phyloP scores from a whole-genome alignment of 1,284 basidiomycete genomes.

The Termitomyces sp. region DNA sequence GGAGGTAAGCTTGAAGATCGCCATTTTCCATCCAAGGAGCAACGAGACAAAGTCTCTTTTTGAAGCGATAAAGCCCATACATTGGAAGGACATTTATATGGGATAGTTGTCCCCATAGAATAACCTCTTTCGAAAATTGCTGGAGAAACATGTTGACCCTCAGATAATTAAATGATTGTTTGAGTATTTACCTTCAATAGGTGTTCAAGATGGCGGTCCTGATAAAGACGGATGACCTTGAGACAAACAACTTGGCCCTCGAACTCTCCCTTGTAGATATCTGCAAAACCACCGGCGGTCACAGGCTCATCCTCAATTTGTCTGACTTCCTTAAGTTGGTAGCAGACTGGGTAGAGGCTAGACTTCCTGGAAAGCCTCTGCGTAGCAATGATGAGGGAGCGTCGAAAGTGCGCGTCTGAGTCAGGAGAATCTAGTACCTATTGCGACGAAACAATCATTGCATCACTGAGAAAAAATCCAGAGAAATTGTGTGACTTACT shows the following conservation, averaged over 20 bases:
- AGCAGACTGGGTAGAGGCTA: neutral
- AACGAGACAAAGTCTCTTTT: neutral
- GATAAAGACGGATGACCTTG: slow-evolving; percentile 11
- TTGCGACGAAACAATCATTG: too few relatives aligned
- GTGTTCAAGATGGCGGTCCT: neutral
- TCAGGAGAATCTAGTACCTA: too few relatives aligned
- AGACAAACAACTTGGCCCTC: slow-evolving; percentile 6
- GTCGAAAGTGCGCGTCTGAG: too few relatives aligned
- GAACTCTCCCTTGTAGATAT: slow-evolving; percentile 10
- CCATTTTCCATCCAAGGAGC: neutral
- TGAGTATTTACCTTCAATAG: slow-evolving; percentile 4
- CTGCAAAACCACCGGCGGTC: slow-evolving; percentile 8
- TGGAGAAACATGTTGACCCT: neutral
- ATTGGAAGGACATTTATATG: neutral
- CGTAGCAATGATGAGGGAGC: too few relatives aligned
- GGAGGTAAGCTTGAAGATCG: too few relatives aligned
- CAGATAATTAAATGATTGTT: neutral
- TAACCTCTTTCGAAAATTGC: neutral
- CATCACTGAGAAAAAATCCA: too few relatives aligned
- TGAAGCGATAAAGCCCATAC: neutral
- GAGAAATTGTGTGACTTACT: neutral
- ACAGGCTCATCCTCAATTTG: neutral
- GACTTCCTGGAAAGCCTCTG: neutral
- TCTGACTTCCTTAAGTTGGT: neutral
- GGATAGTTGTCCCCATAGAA: neutral